These are phyloP conservation scores for Rhizopus arrhizus DNA, from an alignment of 371 early-diverging fungal species.

Conservation along the genomic window DNA sequence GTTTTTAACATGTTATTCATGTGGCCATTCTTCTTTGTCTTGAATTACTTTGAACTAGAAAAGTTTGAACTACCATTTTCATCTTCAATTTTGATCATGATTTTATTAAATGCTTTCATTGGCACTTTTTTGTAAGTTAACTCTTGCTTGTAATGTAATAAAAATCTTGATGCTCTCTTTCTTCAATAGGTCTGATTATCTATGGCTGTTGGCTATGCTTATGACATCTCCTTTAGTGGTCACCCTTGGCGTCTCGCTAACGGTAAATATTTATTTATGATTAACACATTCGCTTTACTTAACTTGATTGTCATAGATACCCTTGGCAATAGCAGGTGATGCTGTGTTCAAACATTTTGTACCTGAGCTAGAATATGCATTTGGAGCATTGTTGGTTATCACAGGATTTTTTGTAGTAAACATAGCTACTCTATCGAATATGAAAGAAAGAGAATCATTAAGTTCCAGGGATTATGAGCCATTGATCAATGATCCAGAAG, in stretches of 20 bases:
- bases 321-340: constrained; percentile 76
- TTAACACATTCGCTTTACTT: background rate
- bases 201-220: constrained; percentile 80
- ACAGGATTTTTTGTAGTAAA: constrained; percentile 73
- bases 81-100: constrained; percentile 58
- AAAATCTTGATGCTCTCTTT: background rate
- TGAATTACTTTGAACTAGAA: constrained; percentile 74
- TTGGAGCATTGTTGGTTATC: constrained; percentile 69
- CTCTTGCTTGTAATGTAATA: background rate
- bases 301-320: constrained; percentile 50
- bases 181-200: constrained; percentile 62
- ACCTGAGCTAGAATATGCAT: constrained; percentile 60
- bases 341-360: constrained; percentile 64
- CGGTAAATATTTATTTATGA: constrained; percentile 37
- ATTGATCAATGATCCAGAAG: background rate
- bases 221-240: constrained; percentile 83
- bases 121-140: constrained; percentile 69
- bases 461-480: too few species aligned
- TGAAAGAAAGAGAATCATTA: constrained; percentile 22
- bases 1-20: constrained; percentile 70
- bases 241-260: constrained; percentile 76
- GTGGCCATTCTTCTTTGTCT: constrained; percentile 69
- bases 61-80: constrained; percentile 65
- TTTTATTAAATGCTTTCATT: constrained; percentile 72
- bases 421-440: constrained; percentile 47